phyloP scores from a whole-genome alignment of 495 filamentous ascomycete genomes.

The Penicillium samsonianum region DNA sequence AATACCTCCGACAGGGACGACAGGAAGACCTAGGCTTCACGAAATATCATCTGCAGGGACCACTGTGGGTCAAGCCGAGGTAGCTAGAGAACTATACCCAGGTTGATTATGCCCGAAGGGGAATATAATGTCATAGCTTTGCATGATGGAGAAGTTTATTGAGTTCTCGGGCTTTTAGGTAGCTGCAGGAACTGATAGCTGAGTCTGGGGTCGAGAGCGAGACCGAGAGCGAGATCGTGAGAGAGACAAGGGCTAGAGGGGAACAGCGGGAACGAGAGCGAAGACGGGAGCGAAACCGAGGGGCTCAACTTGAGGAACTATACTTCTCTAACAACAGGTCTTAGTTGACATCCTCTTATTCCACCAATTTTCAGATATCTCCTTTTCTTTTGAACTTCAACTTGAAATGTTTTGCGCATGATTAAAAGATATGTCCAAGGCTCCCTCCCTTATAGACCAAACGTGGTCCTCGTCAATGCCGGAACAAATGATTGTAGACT shows the following conservation, averaged over 20 bases:
- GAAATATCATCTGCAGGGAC: slow-evolving; percentile 1
- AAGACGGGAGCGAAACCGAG: slow-evolving; percentile 5
- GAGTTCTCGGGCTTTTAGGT: background rate
- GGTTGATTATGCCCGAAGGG: background rate
- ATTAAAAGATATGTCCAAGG: too few relatives aligned
- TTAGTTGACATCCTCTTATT: too few relatives aligned
- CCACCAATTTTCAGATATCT: too few relatives aligned
- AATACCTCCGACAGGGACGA: background rate
- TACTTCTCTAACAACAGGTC: too few relatives aligned
- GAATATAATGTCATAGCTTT: background rate
- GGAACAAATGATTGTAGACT: too few relatives aligned
- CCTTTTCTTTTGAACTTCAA: too few relatives aligned
- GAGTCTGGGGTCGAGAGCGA: background rate
- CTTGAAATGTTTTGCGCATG: too few relatives aligned
- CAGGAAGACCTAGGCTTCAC: background rate
- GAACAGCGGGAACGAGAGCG: background rate
- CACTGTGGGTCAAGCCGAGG: slow-evolving; percentile 2
- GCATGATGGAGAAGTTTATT: background rate
- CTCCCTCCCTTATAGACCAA: too few relatives aligned
- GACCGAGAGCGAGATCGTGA: slow-evolving; percentile 1
- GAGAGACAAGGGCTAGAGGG: background rate
- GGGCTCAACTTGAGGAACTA: background rate
- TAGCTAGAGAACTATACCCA: background rate
- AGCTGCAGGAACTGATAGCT: background rate
- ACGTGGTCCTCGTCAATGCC: too few relatives aligned